phyloP scores from a whole-genome alignment of 768 basidiomycete genomes.

The Termitomyces sp. region DNA sequence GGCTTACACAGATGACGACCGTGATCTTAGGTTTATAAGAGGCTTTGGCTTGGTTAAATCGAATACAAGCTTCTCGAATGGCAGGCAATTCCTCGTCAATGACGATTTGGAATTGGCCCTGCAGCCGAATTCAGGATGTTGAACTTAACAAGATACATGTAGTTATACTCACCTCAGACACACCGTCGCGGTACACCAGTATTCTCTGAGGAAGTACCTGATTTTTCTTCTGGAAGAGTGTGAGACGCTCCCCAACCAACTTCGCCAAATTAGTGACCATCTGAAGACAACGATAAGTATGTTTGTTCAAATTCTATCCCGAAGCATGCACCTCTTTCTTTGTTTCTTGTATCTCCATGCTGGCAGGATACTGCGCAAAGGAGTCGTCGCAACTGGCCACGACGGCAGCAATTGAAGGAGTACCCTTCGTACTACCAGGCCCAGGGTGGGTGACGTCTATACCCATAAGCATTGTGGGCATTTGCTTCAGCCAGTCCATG shows the following conservation, averaged over 20 bases:
- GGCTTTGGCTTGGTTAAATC: constrained; percentile 32
- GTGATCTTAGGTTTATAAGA: constrained; percentile 53
- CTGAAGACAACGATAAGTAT: constrained; percentile 27
- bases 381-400: constrained; percentile 65
- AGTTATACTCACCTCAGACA: constrained; percentile 54
- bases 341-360: constrained; percentile 64
- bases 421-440: constrained; percentile 65
- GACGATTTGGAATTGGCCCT: constrained; percentile 55
- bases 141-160: not conserved
- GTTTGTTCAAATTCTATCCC: not conserved
- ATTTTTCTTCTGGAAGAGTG: constrained; percentile 42
- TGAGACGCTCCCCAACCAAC: constrained; percentile 68
- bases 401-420: constrained; percentile 82
- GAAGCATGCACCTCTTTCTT: constrained; percentile 60
- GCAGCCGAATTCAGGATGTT: constrained; percentile 13
- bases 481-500: constrained; percentile 54
- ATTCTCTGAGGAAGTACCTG: constrained; percentile 57
- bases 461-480: constrained; percentile 76
- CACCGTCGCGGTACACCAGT: constrained; percentile 76
- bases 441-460: constrained; percentile 84
- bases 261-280: constrained; percentile 64
- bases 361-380: constrained; percentile 71
- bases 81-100: constrained; percentile 59
- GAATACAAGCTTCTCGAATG: constrained; percentile 55
- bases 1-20: constrained; percentile 72